These are phyloP conservation scores for Phytophthora melonis DNA, from an alignment of 352 stramenopile genomes.

Conservation along the genomic window DNA sequence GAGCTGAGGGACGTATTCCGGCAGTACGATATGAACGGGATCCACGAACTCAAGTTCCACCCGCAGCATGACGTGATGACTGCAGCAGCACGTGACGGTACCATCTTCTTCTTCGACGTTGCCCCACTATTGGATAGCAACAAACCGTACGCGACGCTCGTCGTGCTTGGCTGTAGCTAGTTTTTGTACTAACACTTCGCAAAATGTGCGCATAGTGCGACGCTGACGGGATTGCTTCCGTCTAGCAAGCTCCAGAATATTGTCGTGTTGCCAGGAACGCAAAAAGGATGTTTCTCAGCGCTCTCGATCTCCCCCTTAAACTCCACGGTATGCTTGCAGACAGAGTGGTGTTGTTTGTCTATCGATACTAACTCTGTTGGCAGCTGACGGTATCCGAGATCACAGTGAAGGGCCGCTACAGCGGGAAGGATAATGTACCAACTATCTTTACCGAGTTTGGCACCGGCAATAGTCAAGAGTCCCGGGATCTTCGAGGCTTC, in stretches of 20 bases:
- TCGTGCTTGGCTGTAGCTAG: not conserved
- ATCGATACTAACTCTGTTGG: not conserved
- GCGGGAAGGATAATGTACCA: constrained; percentile 61
- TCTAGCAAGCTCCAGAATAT: constrained; percentile 61
- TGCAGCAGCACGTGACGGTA: constrained; percentile 67
- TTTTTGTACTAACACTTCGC: constrained; percentile 18
- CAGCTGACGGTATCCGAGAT: constrained; percentile 68
- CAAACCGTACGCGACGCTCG: constrained; percentile 49
- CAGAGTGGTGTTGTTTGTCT: not conserved
- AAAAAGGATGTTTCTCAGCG: constrained; percentile 56
- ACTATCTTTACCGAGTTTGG: constrained; percentile 69
- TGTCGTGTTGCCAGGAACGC: constrained; percentile 49
- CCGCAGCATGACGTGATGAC: constrained; percentile 65
- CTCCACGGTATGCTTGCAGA: constrained; percentile 34
- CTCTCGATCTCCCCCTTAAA: constrained; percentile 56
- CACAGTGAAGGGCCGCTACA: constrained; percentile 57
- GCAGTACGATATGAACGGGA: constrained; percentile 63
- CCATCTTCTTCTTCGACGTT: constrained; percentile 76
- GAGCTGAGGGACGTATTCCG: constrained; percentile 72
- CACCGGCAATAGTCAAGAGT: constrained; percentile 53
- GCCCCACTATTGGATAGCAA: constrained; percentile 57
- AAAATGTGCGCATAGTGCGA: constrained; percentile 31
- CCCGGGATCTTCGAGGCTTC: constrained; percentile 52
- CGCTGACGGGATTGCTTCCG: constrained; percentile 53
- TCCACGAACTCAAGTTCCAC: constrained; percentile 75